These are phyloP conservation scores for Trametes elegans DNA, from an alignment of 768 basidiomycete species.

Conservation along the genomic window DNA sequence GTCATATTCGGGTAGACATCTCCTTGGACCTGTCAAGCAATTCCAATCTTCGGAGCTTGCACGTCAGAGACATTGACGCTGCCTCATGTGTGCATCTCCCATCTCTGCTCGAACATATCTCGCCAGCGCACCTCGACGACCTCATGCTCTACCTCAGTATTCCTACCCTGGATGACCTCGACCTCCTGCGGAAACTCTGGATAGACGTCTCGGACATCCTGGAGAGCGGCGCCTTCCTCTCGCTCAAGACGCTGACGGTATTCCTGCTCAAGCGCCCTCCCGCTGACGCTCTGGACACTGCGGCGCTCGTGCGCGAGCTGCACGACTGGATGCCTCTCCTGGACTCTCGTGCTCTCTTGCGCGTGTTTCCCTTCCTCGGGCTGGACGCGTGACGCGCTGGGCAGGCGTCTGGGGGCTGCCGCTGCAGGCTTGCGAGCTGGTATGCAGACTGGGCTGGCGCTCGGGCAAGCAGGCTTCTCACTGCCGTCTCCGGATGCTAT, in stretches of 20 bases:
- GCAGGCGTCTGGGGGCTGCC: neutral
- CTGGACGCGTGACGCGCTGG: conserved; percentile 2
- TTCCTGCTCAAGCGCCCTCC: conserved; percentile 9
- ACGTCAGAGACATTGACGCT: conserved; percentile 3
- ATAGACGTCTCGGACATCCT: neutral
- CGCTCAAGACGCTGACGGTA: neutral
- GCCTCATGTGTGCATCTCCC: neutral
- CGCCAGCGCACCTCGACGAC: neutral
- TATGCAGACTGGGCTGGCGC: conserved; percentile 4
- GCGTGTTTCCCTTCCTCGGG: conserved; percentile 4
- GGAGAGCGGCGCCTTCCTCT: neutral
- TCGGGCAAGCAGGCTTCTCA: neutral
- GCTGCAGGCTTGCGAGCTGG: neutral
- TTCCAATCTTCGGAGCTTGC: neutral
- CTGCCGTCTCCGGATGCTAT: neutral
- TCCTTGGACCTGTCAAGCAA: neutral
- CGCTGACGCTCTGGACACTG: neutral
- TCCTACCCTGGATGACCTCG: neutral
- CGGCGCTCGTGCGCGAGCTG: neutral
- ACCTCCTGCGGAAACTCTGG: neutral
- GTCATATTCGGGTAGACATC: neutral
- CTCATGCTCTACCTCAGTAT: conserved; percentile 2
- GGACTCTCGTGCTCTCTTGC: neutral
- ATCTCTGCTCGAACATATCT: neutral
- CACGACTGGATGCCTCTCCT: conserved; percentile 1